Evolutionary conservation across 768 basidiomycete species (phyloP), one percentile per base, ranked within the genome.

Genomic region (Boletus vinaceobasis): DNA sequence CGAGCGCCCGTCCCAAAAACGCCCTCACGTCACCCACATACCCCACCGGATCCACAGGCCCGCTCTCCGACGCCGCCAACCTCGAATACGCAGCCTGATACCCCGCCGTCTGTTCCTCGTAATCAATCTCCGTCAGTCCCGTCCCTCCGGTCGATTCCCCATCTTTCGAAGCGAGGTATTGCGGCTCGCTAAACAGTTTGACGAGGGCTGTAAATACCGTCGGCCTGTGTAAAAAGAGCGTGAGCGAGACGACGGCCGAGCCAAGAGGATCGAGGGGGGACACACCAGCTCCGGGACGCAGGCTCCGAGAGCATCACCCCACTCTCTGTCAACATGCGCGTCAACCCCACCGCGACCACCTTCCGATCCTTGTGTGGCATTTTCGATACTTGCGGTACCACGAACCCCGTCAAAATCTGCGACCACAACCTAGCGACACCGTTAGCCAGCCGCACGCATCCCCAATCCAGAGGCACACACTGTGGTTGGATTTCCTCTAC

Each of bases 41-140:
- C 11, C 73, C 79, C 10, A 86, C 82, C 0, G 85, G 85, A 67
- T 93, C 90, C 1, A 66, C 70, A 39, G 77, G 75, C 0, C 69
- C 69, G 1, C 71, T 73, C 60, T 90, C 88, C 1, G 87, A 86
- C 1, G 96, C 90, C 0, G 93, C 95, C 17, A 98, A 79, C 35
- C 88, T 83, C 48, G 93, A 93, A 74, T 95, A 98, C 5, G 93
- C 90, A 0, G 93, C 91, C 65, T 98, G 97, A 72, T 98, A 98
- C 1, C 93, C 91, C 7, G 88, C 87, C 2, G 81, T 80, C 66
- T 90, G 88, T 66, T 98, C 95, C 65, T 98, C 96, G 57, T 85
- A 86, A 67, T 98, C 96, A 43, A 97, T 84, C 49, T 82, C 83
- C 1, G 89, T 90, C 35, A 91, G 65, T 0, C 82, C 60, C 8